A percentile compares a stretch with the other conserved stretches of the same genome.
These are phyloP conservation scores for Leptomonas pyrrhocoris DNA, from an alignment of 208 protist genomes.

Conservation along the genomic window DNA sequence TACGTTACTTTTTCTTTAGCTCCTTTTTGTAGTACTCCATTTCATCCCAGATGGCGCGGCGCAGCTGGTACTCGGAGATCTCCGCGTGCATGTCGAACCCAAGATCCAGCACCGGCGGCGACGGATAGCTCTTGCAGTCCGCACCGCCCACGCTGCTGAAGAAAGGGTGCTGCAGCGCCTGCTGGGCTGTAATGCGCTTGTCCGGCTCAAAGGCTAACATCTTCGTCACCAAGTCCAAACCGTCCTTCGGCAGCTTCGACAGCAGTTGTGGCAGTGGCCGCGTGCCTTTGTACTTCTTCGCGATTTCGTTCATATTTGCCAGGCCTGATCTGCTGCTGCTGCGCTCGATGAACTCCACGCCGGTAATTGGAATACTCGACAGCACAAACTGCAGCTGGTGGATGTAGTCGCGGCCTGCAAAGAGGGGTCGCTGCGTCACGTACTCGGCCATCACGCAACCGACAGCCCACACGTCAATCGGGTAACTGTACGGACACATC, in stretches of 20 bases:
- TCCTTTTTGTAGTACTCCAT: slow-evolving; percentile 61
- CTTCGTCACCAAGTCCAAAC: slow-evolving; percentile 83
- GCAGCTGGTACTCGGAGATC: slow-evolving; percentile 86
- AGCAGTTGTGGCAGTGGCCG: slow-evolving; percentile 64
- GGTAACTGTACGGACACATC: slow-evolving; percentile 88
- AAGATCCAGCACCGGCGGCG: slow-evolving; percentile 61
- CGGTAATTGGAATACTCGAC: slow-evolving; percentile 75
- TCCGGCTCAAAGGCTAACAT: slow-evolving; percentile 93
- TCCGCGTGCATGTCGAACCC: slow-evolving; percentile 86
- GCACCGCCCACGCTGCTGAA: slow-evolving; percentile 66
- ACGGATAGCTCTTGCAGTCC: slow-evolving; percentile 38
- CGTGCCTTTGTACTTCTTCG: slow-evolving; percentile 67
- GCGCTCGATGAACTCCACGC: slow-evolving; percentile 63
- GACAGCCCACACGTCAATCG: slow-evolving; percentile 98
- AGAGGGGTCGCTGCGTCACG: slow-evolving; percentile 83
- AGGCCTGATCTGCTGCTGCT: slow-evolving; percentile 43
- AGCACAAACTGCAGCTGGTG: slow-evolving; percentile 89
- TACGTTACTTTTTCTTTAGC: slow-evolving; percentile 37
- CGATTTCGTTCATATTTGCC: slow-evolving; percentile 72
- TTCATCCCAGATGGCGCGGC: slow-evolving; percentile 82
- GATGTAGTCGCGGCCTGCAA: slow-evolving; percentile 90
- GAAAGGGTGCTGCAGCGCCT: slow-evolving; percentile 88
- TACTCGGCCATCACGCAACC: slow-evolving; percentile 99
- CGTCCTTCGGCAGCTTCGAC: slow-evolving; percentile 62
- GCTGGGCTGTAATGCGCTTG: slow-evolving; percentile 86